These are phyloP conservation scores for Marchantia paleacea DNA, from an alignment of 225 moss, liverwort and hornwort species.

Conservation along the genomic window DNA sequence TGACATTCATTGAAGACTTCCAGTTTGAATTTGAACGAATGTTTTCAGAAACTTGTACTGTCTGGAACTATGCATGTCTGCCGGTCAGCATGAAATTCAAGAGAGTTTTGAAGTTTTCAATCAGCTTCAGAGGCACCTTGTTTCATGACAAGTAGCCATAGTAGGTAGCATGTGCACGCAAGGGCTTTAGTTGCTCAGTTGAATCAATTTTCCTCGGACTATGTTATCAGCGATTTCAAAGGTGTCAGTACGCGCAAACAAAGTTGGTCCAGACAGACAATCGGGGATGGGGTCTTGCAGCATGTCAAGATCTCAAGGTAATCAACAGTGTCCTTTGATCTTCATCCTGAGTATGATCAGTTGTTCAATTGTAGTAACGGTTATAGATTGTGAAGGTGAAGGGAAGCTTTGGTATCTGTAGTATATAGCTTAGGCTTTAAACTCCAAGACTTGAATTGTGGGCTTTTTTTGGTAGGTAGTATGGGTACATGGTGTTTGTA, in stretches of 20 bases:
- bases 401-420: no score
- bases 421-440: no score
- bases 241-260: slow-evolving; percentile 45
- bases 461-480: no score
- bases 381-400: no score
- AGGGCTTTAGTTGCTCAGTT: background rate
- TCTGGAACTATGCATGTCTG: background rate
- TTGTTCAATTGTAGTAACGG: background rate
- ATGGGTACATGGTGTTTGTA: no score
- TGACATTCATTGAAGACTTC: background rate
- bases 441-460: no score
- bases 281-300: slow-evolving; percentile 57
- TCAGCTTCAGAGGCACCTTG: no score
- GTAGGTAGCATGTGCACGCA: no score
- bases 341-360: background rate
- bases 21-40: background rate
- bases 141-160: no score
- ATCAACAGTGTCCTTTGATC: background rate
- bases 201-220: background rate
- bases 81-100: background rate
- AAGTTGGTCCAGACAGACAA: slow-evolving; percentile 46
- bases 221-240: slow-evolving; percentile 47
- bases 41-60: background rate
- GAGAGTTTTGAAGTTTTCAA: no score
- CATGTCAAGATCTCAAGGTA: slow-evolving; percentile 55